Base-by-base conservation (phyloP, 371 early-diverging fungal genomes). In the Syncephalastrum monosporum region DNA sequence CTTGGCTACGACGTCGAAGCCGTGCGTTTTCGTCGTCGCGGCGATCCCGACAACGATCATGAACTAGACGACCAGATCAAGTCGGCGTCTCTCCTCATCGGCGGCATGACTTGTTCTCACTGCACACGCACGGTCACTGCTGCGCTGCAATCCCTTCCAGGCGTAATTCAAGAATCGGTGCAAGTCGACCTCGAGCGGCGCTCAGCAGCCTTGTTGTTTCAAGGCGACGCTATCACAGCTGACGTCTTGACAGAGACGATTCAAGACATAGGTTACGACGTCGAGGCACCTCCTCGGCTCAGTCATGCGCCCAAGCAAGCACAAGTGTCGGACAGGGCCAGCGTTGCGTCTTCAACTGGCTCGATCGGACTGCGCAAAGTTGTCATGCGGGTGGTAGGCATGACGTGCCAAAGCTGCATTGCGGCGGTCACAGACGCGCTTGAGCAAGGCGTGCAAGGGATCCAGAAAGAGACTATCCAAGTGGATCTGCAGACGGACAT, bases 61-160 rank as follows among this genome's bases (percentile, higher is more conserved):
- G 27, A 45, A 42, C 38, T 33, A 10, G 49, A 50, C 23, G 55
- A 53, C 13, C 41, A 48, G 43, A 6, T 53, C 45, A 45, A 38
- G 42, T 44, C 57, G 8, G 50, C 55, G 3, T 59, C 64, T 0
- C 51, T 85, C 14, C 74, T 74, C n/a, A 69, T 88, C 42, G 60
- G 65, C 0, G 93, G 94, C 29, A 91, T 93, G 92, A 92, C 93
- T 0, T 92, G 93, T 68, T 72, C 81, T 15, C 86, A 89, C 43
- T 92, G 93, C 68, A 90, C 90, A 8, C 69, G 74, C 14, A 77
- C 89, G 0, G 83, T 92, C 47, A 76, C 86, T 41, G 56, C 62
- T 14, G 68, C 71, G 0, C 42, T 85, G 6, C 61, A 61, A 44
- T 45, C 56, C 0, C 47, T 81, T 13, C 68, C 75, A 1, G 90